Percentiles rank a stretch among this genome's conserved stretches.
phyloP scores from a whole-genome alignment of 129 eudicot species.

The Artemisia argyi region DNA sequence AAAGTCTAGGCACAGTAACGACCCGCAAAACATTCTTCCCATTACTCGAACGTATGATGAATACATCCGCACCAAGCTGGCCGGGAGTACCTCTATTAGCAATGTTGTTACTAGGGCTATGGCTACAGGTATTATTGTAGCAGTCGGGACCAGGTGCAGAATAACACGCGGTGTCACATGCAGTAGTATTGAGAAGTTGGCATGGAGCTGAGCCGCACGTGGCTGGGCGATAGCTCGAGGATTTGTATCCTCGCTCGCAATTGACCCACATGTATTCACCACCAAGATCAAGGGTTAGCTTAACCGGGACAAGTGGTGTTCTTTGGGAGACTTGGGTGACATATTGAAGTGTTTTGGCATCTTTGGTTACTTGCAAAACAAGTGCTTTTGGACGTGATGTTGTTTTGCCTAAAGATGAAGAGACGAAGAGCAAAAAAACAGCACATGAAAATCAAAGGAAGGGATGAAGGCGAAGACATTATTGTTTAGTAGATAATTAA shows the following conservation, averaged over 20 bases:
- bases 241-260: not conserved
- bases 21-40: not conserved
- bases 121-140: not conserved
- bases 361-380: not conserved
- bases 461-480: not conserved
- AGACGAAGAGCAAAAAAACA: not conserved
- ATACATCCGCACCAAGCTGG: not conserved
- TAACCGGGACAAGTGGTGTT: not conserved
- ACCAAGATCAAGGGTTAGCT: not conserved
- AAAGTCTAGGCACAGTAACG: not conserved
- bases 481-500: no score
- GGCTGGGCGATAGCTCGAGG: not conserved
- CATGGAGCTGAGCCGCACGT: conserved; percentile 3
- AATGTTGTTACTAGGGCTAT: not conserved
- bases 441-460: not conserved
- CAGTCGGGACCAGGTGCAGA: no score
- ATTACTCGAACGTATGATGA: not conserved
- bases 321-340: conserved; percentile 2
- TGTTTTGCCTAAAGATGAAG: not conserved
- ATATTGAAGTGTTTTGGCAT: conserved; percentile 5
- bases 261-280: conserved; percentile 13
- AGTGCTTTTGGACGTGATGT: not conserved
- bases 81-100: not conserved
- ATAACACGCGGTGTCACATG: not conserved
- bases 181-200: not conserved